Conservation (phyloP, 108 stramenopile species). For the Conticribra guillardii region DNA sequence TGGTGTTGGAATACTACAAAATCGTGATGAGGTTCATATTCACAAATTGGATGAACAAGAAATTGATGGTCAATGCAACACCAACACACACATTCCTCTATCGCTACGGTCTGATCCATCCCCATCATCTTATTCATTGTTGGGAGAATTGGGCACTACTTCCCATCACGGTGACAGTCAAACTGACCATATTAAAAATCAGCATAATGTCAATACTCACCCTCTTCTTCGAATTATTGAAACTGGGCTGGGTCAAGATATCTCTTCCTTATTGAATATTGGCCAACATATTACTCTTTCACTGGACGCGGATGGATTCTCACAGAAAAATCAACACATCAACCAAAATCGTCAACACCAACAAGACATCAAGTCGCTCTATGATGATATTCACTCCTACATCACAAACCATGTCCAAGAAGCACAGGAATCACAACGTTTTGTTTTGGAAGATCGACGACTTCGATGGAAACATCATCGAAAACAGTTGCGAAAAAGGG, state of each 20-base stretch:
- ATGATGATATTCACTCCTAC: slow-evolving; percentile 28
- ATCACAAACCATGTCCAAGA: slow-evolving; percentile 19
- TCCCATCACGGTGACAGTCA: neutral
- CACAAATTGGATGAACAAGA: neutral
- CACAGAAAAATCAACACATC: neutral
- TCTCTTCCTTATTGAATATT: slow-evolving; percentile 80
- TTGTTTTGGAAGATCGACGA: slow-evolving; percentile 15
- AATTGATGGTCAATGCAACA: no score
- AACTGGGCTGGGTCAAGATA: slow-evolving; percentile 52
- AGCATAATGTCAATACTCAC: neutral
- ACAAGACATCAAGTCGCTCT: slow-evolving; percentile 27
- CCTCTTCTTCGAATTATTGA: slow-evolving; percentile 1
- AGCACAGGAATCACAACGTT: slow-evolving; percentile 19
- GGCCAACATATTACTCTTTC: slow-evolving; percentile 86
- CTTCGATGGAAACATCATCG: slow-evolving; percentile 4
- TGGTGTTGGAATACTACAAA: neutral
- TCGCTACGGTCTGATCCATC: slow-evolving; percentile 32
- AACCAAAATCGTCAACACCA: neutral
- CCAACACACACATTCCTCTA: slow-evolving; percentile 32
- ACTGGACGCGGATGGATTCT: slow-evolving; percentile 17
- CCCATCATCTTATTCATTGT: slow-evolving; percentile 30
- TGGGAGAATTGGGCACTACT: slow-evolving; percentile 22
- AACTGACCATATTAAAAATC: neutral
- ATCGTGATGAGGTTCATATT: neutral
- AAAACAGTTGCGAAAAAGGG: neutral